phyloP scores from a whole-genome alignment of 1,284 basidiomycete genomes.

The Sparassis latifolia region DNA sequence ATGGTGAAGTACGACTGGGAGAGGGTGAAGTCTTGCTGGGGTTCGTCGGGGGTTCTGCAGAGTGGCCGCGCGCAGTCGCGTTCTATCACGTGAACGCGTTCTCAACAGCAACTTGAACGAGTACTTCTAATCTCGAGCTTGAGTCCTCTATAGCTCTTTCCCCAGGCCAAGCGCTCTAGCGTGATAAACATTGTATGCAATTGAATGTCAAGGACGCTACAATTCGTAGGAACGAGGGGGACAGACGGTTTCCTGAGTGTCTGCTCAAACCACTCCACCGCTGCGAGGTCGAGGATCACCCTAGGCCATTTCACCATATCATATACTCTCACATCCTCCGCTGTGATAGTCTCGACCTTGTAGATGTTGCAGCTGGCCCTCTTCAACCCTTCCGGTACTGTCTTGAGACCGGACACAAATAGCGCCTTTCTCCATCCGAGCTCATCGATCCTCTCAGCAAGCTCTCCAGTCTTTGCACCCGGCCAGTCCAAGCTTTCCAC shows the following conservation, averaged over 20 bases:
- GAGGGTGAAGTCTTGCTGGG: too few species aligned
- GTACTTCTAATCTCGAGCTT: too few species aligned
- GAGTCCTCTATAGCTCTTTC: too few species aligned
- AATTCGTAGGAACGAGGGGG: constrained; percentile 8
- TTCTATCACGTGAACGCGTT: constrained; percentile 22
- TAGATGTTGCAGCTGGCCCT: constrained; percentile 61
- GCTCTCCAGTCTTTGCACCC: constrained; percentile 57
- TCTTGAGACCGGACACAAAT: constrained; percentile 62
- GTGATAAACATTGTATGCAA: too few species aligned
- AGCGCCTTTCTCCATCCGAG: constrained; percentile 64
- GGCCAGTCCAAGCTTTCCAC: constrained; percentile 71
- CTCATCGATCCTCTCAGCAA: constrained; percentile 50
- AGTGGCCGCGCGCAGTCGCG: constrained; percentile 5
- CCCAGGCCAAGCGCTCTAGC: too few species aligned
- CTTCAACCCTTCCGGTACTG: constrained; percentile 46
- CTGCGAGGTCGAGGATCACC: constrained; percentile 63
- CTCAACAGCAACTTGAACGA: too few species aligned
- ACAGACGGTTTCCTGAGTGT: constrained; percentile 37
- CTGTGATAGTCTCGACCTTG: constrained; percentile 53
- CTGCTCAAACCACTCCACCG: constrained; percentile 64
- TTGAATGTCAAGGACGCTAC: constrained; percentile 2
- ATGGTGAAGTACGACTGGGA: constrained; percentile 12
- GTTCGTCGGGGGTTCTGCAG: background rate
- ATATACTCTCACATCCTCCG: constrained; percentile 69
- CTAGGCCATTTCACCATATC: constrained; percentile 73